Conservation (phyloP, 257 asterid genomes). For the Solanum tarijense region DNA sequence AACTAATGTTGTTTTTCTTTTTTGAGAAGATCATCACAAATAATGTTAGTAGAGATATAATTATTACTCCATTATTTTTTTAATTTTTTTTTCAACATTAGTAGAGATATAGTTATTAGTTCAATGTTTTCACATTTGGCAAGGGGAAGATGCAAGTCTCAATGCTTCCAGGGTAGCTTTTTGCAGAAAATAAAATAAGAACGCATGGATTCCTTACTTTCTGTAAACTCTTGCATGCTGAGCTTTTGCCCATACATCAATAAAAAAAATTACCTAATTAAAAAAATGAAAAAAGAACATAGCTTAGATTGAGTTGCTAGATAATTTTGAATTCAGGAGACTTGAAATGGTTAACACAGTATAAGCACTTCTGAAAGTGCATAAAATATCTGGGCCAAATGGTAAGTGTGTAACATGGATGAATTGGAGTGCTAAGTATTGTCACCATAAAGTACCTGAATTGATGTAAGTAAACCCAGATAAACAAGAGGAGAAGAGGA, state of each 20-base stretch:
- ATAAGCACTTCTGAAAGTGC: background rate
- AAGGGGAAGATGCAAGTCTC: background rate
- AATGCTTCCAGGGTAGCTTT: background rate
- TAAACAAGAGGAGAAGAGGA: background rate
- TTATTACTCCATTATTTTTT: background rate
- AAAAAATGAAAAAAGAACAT: background rate
- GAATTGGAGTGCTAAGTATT: background rate
- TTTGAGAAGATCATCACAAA: background rate
- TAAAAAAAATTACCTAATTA: background rate
- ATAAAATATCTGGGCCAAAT: background rate
- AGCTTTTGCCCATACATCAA: background rate
- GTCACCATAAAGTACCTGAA: background rate
- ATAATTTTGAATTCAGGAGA: background rate
- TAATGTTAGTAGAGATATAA: background rate
- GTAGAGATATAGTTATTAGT: background rate
- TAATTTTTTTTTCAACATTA: background rate
- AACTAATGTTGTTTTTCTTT: background rate
- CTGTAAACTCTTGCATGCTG: background rate
- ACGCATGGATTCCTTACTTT: background rate
- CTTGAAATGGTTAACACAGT: background rate
- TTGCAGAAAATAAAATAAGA: background rate
- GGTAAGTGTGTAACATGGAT: background rate
- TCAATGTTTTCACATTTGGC: background rate
- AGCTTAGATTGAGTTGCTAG: background rate
- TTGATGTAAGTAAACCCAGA: background rate